These are phyloP conservation scores for Macrolepiota fuliginosa DNA, from an alignment of 768 basidiomycete species.

Conservation along the genomic window DNA sequence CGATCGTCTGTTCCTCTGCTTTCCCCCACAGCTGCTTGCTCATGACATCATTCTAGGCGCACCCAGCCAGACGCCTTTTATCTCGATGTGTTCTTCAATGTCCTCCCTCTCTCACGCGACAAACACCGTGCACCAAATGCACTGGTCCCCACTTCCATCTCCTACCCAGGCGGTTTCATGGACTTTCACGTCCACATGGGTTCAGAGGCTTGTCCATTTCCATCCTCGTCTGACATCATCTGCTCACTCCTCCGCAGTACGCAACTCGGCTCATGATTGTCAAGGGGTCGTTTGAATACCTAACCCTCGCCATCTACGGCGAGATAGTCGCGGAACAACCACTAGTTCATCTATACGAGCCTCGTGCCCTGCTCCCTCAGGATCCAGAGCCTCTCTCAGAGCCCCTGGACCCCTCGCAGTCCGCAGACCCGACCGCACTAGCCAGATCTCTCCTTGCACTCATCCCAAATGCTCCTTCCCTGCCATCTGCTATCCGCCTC, in stretches of 20 bases:
- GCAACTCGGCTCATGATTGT: constrained; percentile 80
- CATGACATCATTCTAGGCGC: constrained; percentile 35
- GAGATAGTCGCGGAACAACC: constrained; percentile 49
- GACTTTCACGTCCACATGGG: constrained; percentile 74
- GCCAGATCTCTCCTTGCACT: constrained; percentile 61
- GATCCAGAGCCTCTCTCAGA: constrained; percentile 41
- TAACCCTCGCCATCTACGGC: constrained; percentile 65
- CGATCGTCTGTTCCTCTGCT: constrained; percentile 47
- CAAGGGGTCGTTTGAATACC: constrained; percentile 65
- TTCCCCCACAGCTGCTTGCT: neutral
- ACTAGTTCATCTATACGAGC: constrained; percentile 38
- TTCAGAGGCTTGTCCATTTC: constrained; percentile 45
- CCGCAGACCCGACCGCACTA: constrained; percentile 55
- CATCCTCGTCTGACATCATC: neutral
- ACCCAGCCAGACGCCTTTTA: constrained; percentile 77
- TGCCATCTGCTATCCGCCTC: constrained; percentile 63
- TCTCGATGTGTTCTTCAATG: constrained; percentile 74
- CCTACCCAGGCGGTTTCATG: constrained; percentile 65
- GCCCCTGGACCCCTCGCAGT: constrained; percentile 59
- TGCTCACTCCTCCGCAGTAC: constrained; percentile 37
- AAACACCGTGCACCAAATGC: constrained; percentile 69
- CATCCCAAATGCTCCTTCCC: constrained; percentile 59
- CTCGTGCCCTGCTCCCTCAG: constrained; percentile 33
- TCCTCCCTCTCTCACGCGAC: constrained; percentile 48
- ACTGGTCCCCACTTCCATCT: constrained; percentile 66